Evolutionary conservation across 352 stramenopile species (phyloP).

Genomic region (Bremia lactucae): DNA sequence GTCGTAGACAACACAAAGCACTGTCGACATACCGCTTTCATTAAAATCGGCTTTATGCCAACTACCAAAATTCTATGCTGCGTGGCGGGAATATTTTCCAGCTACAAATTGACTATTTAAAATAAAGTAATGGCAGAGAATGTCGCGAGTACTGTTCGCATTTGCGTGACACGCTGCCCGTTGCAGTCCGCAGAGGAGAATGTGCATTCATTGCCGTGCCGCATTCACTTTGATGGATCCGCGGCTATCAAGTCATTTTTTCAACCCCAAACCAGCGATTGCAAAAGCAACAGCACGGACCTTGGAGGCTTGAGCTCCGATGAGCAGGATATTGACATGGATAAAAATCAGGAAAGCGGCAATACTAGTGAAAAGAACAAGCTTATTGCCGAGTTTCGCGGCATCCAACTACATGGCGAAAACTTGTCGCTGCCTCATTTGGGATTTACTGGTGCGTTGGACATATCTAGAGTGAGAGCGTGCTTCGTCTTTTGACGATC

Average conservation of each 20-base stretch:
- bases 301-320: conserved; percentile 9
- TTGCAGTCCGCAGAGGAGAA: conserved; percentile 37
- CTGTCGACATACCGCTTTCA: conserved; percentile 12
- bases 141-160: conserved; percentile 13
- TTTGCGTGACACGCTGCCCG: conserved; percentile 71
- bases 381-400: conserved; percentile 49
- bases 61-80: no score
- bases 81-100: conserved; percentile 18
- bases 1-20: background rate
- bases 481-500: conserved; percentile 2
- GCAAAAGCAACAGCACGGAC: conserved; percentile 19
- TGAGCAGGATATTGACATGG: conserved; percentile 12
- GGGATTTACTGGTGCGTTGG: conserved; percentile 34
- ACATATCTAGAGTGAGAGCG: background rate
- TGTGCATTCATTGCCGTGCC: conserved; percentile 70
- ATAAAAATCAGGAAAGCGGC: conserved; percentile 5
- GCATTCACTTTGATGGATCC: conserved; percentile 52
- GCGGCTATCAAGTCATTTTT: conserved; percentile 73
- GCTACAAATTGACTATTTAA: conserved; percentile 4
- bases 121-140: conserved; percentile 9
- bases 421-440: conserved; percentile 29
- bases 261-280: conserved; percentile 20
- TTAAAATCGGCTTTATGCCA: conserved; percentile 1
- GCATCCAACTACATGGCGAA: conserved; percentile 50
- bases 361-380: conserved; percentile 1